Evolutionary conservation across 2,329 filamentous ascomycete genomes (phyloP).

Genomic region (Penicillium expansum): DNA sequence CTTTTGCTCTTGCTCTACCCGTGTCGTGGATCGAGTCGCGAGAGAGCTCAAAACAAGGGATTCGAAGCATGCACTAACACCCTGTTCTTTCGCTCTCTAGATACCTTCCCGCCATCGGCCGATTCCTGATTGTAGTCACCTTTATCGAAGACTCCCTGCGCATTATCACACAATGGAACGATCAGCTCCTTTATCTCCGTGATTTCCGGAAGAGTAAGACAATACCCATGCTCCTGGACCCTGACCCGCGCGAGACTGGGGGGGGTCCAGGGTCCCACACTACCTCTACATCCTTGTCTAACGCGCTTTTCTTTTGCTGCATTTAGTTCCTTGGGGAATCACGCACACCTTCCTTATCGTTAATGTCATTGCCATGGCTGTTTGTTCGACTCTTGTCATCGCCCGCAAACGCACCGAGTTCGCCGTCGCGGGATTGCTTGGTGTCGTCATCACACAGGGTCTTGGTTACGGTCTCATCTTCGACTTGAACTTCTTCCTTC

Average conservation of each 20-base stretch:
- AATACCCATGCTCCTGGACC: slow-evolving; percentile 8
- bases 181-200: slow-evolving; percentile 88
- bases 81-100: slow-evolving; percentile 49
- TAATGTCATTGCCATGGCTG: slow-evolving; percentile 85
- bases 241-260: slow-evolving; percentile 8
- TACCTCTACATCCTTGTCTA: slow-evolving; percentile 10
- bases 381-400: slow-evolving; percentile 83
- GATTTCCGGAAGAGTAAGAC: slow-evolving; percentile 87
- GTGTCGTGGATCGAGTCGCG: background rate
- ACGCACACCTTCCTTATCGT: slow-evolving; percentile 89
- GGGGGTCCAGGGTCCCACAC: background rate
- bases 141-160: slow-evolving; percentile 95
- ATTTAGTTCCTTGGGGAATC: slow-evolving; percentile 75
- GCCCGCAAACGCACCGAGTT: slow-evolving; percentile 89
- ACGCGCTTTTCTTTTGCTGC: slow-evolving; percentile 12
- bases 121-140: slow-evolving; percentile 96
- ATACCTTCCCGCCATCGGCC: slow-evolving; percentile 90
- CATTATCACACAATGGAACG: slow-evolving; percentile 95
- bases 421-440: slow-evolving; percentile 85
- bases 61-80: slow-evolving; percentile 29
- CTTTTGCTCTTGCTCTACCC: background rate
- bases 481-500: slow-evolving; percentile 99
- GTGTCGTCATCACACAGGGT: slow-evolving; percentile 87
- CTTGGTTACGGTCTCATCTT: slow-evolving; percentile 97
- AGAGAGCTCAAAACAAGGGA: slow-evolving; percentile 16